Evolutionary conservation across 495 filamentous ascomycete species (phyloP), one percentile per base, ranked within the genome.

Genomic region (Aspergillus avenaceus): DNA sequence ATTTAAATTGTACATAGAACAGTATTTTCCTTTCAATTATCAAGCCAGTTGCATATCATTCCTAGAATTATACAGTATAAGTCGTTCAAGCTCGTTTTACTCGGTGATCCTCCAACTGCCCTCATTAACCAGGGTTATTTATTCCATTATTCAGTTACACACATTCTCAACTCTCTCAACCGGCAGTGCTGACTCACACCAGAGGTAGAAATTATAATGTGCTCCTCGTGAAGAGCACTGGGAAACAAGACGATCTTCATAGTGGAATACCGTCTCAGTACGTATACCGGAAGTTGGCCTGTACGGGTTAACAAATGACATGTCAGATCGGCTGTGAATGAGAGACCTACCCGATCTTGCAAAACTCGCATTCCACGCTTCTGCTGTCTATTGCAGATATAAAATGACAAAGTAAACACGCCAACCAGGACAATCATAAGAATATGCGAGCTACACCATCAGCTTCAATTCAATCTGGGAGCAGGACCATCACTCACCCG

Each of bases 341-440:
- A 46, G 9, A 40, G 19, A 54, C 59, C 49, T 62, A 80, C 77
- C 19, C 76, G 77, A 16, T 71, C 72, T 53, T 87, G 83, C 9
- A 86, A 63, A 1, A 82, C 36, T 22, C 59, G 69, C 49, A 71
- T 70, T 0, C 79, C 76, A 25, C 52, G 55, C 27, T 48, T 69
- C 54, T 83, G 77, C 28, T 61, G 56, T 37, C 64, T 66, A 65
- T 90, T 90, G 24, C 75, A 73, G 12, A 65, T 61, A 52, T 75
- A 80, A 56, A 91, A 90, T 52, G 83, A 78, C 1, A 76, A 25
- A 1, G 85, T 78, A 53, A 90, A 87, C 0, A 64, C 51, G 4
- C 49, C 71, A 1, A 91, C 80, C 27, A 88, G 71, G 0, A 38
- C 66, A 44, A 90, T 83, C 54, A 90, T 83, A 41, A 87, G 44